Base-by-base conservation (phyloP, 352 stramenopile genomes). In the Pythium phragmiticola region DNA sequence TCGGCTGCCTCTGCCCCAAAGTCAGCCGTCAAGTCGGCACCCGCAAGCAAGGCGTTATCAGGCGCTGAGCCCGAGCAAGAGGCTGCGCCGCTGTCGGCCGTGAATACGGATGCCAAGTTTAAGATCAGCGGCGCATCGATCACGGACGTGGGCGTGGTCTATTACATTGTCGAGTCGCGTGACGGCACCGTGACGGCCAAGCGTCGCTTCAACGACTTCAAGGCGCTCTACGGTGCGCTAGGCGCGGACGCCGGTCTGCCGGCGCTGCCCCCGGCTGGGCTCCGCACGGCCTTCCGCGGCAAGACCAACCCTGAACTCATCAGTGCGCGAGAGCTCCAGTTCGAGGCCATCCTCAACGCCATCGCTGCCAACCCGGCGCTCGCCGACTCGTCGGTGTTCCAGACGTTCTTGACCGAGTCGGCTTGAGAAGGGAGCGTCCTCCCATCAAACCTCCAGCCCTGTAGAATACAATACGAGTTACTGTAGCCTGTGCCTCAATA, bases 201-300 rank as follows among this genome's bases (percentile, higher is more conserved):
- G 69, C 89, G 84, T 68, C 84, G 84, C 65, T 92, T 78, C 72
- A 90, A 83, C 60, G 86, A 93, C 65, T 94, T 94, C 61, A 93
- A 93, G 75, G 60, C 70, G 42, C 69, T 94, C 9, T 77, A 93
- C 56, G 64, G 67, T 11, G 63, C 65, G 11, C 69, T 92, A 0
- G 59, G 64, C 33, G 74, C 57, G 36, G 16, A 43, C 8, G 43
- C 55, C 3, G 69, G 69, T 26, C 62, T 94, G 23, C 86, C 86
- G 7, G 48, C 78, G 7, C 73, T 94, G 6, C 86, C 86, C 0
- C 39, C 60, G n/a, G 76, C 73, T 2, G 78, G 77, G 7, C 33
- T 92, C 3, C 45, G 66, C 49, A 73, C 80, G 30, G 69, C 77
- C 47, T 73, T 92, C 59, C 77, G 78, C 30, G 77, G 77, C 36